These are phyloP conservation scores for Zanthoxylum bungeanum DNA, from an alignment of 345 rosid species.

Conservation along the genomic window DNA sequence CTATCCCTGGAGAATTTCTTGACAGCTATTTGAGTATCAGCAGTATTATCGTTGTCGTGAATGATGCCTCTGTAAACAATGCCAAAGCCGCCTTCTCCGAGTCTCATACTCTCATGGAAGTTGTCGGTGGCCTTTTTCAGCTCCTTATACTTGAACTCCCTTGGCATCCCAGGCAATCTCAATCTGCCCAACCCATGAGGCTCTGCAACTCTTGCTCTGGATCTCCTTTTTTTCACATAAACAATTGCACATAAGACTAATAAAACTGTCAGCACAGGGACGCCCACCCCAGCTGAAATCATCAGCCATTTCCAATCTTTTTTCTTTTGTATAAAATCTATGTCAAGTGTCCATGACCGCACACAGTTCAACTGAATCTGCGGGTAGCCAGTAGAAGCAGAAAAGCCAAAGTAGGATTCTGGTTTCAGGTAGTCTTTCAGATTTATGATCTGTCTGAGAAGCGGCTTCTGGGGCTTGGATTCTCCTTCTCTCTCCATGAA, in stretches of 20 bases:
- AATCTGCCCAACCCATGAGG: conserved; percentile 14
- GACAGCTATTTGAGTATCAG: conserved; percentile 32
- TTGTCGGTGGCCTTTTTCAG: conserved; percentile 39
- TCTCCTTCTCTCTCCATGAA: conserved; percentile 24
- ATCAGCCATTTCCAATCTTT: neutral
- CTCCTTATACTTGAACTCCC: conserved; percentile 35
- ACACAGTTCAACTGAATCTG: conserved; percentile 39
- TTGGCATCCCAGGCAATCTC: conserved; percentile 43
- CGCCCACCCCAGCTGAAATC: conserved; percentile 24
- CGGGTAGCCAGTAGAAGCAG: conserved; percentile 43
- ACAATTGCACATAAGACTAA: neutral
- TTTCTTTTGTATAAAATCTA: conserved; percentile 11
- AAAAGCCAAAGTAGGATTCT: conserved; percentile 42
- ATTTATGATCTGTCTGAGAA: conserved; percentile 28
- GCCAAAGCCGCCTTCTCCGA: conserved; percentile 53
- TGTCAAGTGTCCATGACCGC: conserved; percentile 33
- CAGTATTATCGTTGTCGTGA: neutral
- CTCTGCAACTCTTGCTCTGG: conserved; percentile 3
- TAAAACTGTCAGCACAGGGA: neutral
- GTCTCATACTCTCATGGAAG: conserved; percentile 36
- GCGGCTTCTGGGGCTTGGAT: conserved; percentile 5
- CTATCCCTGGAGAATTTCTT: conserved; percentile 48
- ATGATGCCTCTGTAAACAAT: conserved; percentile 42
- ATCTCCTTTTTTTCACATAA: neutral
- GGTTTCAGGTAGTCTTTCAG: conserved; percentile 25